Evolutionary conservation across 2,329 filamentous ascomycete species (phyloP).

Genomic region (Curvularia sp.): DNA sequence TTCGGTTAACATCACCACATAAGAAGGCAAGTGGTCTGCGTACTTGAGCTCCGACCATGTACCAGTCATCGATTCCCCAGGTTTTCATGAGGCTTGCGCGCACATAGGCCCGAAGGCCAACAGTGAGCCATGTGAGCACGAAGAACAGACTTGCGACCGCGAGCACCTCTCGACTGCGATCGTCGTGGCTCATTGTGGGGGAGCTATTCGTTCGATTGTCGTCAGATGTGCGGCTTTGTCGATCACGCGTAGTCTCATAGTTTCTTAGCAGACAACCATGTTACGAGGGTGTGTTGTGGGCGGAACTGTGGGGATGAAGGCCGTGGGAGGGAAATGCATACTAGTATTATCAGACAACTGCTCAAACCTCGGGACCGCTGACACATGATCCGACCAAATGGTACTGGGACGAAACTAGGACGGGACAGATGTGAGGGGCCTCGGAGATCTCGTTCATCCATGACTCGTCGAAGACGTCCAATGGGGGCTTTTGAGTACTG

Average conservation of each 20-base stretch:
- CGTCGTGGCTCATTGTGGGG: conserved; percentile 18
- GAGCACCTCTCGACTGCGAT: conserved; percentile 33
- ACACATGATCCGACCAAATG: not conserved
- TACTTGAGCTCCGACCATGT: conserved; percentile 50
- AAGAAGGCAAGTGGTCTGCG: not conserved
- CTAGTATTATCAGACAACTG: not conserved
- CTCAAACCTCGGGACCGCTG: conserved; percentile 5
- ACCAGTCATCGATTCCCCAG: conserved; percentile 52
- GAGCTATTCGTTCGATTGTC: not conserved
- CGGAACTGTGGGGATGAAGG: not conserved
- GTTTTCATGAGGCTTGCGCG: conserved; percentile 46
- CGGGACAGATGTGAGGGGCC: not conserved
- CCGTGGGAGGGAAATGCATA: not conserved
- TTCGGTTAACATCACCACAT: conserved; percentile 5
- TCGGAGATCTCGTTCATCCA: conserved; percentile 11
- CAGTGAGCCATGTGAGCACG: conserved; percentile 48
- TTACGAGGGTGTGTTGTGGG: not conserved
- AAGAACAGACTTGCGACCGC: conserved; percentile 49
- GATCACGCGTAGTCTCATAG: conserved; percentile 4
- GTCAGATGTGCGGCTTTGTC: not conserved
- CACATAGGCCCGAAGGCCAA: conserved; percentile 49
- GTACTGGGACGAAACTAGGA: conserved; percentile 1
- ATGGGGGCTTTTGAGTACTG: conserved; percentile 12
- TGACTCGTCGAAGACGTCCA: conserved; percentile 14
- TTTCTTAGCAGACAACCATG: not conserved